Evolutionary conservation across 2,329 filamentous ascomycete species (phyloP), one percentile per base, ranked within the genome.

Genomic region (Hirsutella minnesotensis): DNA sequence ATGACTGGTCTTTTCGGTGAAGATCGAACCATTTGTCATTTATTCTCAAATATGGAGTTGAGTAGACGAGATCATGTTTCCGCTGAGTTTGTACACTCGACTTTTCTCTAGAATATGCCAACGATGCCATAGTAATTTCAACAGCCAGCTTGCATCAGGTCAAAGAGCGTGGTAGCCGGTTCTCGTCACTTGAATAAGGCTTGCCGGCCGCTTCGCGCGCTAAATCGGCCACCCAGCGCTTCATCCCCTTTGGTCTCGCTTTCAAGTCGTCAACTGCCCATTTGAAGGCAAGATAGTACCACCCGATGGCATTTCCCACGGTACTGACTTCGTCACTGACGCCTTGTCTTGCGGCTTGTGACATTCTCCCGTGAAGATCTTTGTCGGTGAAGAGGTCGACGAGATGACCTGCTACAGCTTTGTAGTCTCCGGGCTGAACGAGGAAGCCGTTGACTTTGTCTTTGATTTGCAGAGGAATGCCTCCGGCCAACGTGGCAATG

Each of bases 251-350:
- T 64, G 2, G 59, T 56, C 20, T 73, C 74, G 1, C 67, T 63
- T 51, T 79, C 74, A 30, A n/a, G 12, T 27, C 24, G 12, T 27
- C 24, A 27, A 7, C 22, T 19, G 71, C 66, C 59, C 83, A 70
- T 56, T 76, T 78, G 51, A 78, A 74, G 0, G 81, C 82, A n/a
- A 92, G 67, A 57, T 86, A 90, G 57, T 86, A 73, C 84, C 84
- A 92, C 19, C 68, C 70, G 12, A 90, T 65, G 1, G 81, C 79
- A 57, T 89, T 89, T 0, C 86, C 86, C 1, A 88, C 83, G 0
- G 86, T 92, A 47, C 81, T 77, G 1, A 90, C 83, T 57, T 92
- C 86, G 55, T 92, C 86, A 46, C 80, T 86, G 13, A 92, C 83
- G 46, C 83, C 77, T 0, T 60, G 67, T 31, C 64, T 65, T 0